Evolutionary conservation across 345 rosid species (phyloP), one percentile per base, ranked within the genome.

Genomic region (Erucastrum elatum): DNA sequence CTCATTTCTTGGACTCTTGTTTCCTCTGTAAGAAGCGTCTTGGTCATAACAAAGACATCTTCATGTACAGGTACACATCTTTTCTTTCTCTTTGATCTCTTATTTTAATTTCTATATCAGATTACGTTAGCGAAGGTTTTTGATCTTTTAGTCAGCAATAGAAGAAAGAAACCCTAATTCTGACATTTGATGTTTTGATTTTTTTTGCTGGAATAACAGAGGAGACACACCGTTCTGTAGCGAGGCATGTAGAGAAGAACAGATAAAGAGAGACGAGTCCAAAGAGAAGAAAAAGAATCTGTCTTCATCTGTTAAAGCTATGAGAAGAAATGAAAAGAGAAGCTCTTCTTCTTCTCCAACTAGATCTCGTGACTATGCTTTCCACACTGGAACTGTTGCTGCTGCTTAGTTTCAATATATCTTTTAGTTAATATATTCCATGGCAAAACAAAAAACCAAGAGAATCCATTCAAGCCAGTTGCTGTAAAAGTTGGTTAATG

Each of bases 221-320:
- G 97, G 98, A 68, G 98, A 94, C 71, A 86, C 86, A 13, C 91
- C 97, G 10, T 94, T 91, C 72, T 91, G 98, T 73, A 90, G 93
- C 72, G 96, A 89, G 62, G 97, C 89, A 84, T 91, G 98, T 81
- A 89, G 98, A 66, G 88, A 84, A 75, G 91, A 91, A 55, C 90
- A 89, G 68, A 91, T 94, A 67, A 92, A 94, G 4, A 81, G 79
- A n/a, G 94, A 94, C 68, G 91, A 87, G 75, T 83, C 87, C 1
- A 81, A 77, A 21, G 93, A 88, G 80, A 89, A 84, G 86, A 91
- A 85, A 68, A 12, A 78, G 77, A 87, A 72, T 74, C 69, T 89
- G 4, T 88, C 92, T 49, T 88, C 94, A 25, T 91, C 98, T 13
- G 83, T 89, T 82, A 87, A 78, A 86, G 87, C 74, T 80, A 80